A percentile compares a stretch with the other conserved stretches of the same genome.
Evolutionary conservation across 257 asterid genomes (phyloP).

Genomic region (Plantago ovata): DNA sequence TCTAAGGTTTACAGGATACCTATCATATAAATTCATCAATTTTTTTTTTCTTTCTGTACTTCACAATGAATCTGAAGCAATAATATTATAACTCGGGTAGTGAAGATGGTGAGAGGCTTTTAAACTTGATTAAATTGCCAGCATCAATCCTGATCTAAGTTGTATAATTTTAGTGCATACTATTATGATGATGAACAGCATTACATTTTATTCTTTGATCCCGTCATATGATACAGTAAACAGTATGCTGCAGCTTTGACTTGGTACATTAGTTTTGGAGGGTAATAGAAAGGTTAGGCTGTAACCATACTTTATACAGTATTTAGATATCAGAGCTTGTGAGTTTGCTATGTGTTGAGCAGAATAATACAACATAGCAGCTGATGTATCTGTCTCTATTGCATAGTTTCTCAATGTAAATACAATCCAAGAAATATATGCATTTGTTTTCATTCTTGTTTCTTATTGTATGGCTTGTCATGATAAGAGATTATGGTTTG

Average conservation of each 20-base stretch:
- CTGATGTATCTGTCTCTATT: background rate
- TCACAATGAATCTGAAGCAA: too few species aligned
- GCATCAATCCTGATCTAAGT: background rate
- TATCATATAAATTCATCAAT: too few species aligned
- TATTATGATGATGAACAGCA: background rate
- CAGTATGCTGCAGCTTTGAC: background rate
- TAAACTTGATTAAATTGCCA: background rate
- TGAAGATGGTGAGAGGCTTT: too few species aligned
- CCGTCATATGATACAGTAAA: background rate
- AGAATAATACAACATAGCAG: background rate
- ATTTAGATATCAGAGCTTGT: background rate
- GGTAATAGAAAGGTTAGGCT: too few species aligned
- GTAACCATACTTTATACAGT: too few species aligned
- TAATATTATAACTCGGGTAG: too few species aligned
- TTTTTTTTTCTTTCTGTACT: too few species aligned
- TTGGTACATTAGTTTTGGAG: too few species aligned
- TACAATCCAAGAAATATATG: background rate
- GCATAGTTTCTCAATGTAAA: background rate
- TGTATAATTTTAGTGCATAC: background rate
- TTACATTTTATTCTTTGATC: background rate
- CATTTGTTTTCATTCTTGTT: constrained; percentile 15
- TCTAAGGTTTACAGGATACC: too few species aligned
- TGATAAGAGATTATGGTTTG: constrained; percentile 11
- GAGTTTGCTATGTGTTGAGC: background rate
- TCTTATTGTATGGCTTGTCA: constrained; percentile 4